Base-by-base conservation (phyloP, 352 stramenopile species). In the Phytophthora meadii region DNA sequence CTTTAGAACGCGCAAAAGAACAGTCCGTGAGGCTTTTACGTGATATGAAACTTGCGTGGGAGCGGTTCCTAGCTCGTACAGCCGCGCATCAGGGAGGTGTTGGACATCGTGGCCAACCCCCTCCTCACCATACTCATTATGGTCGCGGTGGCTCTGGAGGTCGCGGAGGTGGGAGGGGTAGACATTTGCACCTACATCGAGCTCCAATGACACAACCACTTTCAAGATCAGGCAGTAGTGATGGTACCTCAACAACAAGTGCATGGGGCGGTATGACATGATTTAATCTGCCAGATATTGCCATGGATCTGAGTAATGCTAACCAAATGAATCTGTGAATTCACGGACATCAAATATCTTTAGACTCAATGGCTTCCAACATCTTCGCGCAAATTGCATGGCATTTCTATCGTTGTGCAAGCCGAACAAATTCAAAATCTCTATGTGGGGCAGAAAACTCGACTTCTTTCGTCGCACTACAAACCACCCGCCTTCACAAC, bases 31-130 rank as follows among this genome's bases (percentile, higher is more conserved):
- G 70, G 10, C 74, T 79, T 32, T 61, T 89, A 22, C 76, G 79
- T 36, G 71, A 80, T 2, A 67, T 89, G 51, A 89, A 88, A 54
- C 64, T 71, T 27, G 76, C 75, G n/a, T 89, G 81, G 81, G 78
- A 89, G 28, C 63, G 79, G 10, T 87, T 76, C 34, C 37, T 76
- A 32, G 36, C 46, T 30, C 68, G 63, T 12, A 48, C 48, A 7
- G 54, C 27, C 14, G 19, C 17, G 17, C 47, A 54, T 34, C 45
- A 62, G 34, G 51, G 58, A 39, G 41, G 56, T 25, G 17, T 22
- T 56, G 55, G 56, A 12, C 32, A 64, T 50, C 67, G 42, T 12
- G 48, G 55, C 5, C 61, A 64, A 9, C 44, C 51, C 34, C 57
- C 62, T 56, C 63, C 56, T 12, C 63, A 60, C 32, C 65, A 74